Percentiles rank a stretch among this genome's conserved stretches.
Conservation (phyloP, 2,329 filamentous ascomycete species). For the Trichoderma lentiforme region DNA sequence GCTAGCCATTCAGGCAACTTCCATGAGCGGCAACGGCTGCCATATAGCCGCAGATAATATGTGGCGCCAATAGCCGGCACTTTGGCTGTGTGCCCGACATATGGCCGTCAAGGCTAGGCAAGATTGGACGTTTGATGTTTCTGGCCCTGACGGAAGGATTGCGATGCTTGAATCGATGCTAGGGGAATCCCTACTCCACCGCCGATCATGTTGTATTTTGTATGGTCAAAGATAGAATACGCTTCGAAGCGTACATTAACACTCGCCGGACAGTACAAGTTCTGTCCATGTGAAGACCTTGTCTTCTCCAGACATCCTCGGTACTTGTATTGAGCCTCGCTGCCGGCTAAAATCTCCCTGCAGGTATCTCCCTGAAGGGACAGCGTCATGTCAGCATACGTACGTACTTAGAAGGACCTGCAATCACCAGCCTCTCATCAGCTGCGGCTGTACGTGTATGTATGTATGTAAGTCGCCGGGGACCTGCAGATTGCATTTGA, state of each 20-base stretch:
- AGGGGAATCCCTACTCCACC: background rate
- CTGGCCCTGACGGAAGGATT: background rate
- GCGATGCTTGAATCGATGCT: background rate
- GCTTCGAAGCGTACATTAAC: background rate
- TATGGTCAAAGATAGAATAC: background rate
- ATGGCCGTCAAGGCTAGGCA: constrained; percentile 12
- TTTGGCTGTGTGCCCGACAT: constrained; percentile 9
- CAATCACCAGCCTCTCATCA: background rate
- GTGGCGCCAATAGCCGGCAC: constrained; percentile 9
- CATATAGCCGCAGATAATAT: constrained; percentile 3
- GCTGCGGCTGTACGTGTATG: background rate
- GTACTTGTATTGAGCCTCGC: background rate
- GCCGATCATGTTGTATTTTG: background rate
- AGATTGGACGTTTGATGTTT: background rate
- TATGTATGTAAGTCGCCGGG: background rate
- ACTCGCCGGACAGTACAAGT: background rate
- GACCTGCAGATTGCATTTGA: constrained; percentile 3
- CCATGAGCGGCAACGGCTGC: background rate
- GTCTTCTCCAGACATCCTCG: background rate
- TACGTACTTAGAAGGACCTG: background rate
- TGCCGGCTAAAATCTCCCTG: constrained; percentile 1
- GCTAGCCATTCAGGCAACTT: background rate
- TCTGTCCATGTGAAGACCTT: background rate
- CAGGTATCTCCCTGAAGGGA: background rate
- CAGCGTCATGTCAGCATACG: background rate